Conservation (phyloP, 2,329 filamentous ascomycete species). For the Ascochyta viciae-villosae region DNA sequence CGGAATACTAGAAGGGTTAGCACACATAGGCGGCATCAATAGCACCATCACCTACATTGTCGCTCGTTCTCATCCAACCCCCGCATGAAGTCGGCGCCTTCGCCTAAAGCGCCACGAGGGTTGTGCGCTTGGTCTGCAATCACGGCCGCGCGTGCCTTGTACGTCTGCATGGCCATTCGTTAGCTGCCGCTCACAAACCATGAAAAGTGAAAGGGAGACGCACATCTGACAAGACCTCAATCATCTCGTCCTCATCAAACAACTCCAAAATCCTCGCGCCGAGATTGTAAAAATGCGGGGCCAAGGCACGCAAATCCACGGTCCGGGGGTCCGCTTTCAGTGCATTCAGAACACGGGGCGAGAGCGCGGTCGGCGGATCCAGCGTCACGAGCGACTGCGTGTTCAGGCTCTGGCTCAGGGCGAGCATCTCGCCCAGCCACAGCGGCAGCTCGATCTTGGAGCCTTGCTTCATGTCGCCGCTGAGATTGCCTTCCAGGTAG, state of each 20-base stretch:
- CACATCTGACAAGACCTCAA: conserved; percentile 62
- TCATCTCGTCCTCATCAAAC: conserved; percentile 86
- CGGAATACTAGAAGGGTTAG: conserved; percentile 51
- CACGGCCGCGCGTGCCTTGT: conserved; percentile 79
- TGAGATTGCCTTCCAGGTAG: conserved; percentile 84
- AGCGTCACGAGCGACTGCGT: conserved; percentile 65
- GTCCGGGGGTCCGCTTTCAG: conserved; percentile 88
- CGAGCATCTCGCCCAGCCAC: conserved; percentile 95
- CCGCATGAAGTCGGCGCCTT: conserved; percentile 80
- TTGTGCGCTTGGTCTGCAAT: conserved; percentile 91
- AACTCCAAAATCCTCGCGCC: conserved; percentile 86
- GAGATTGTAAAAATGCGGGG: conserved; percentile 86
- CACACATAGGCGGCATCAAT: conserved; percentile 5
- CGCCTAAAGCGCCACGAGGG: conserved; percentile 71
- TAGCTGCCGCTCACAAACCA: background rate
- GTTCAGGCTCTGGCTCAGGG: conserved; percentile 59
- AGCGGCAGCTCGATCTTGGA: conserved; percentile 84
- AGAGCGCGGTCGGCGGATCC: conserved; percentile 79
- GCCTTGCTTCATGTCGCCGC: conserved; percentile 75
- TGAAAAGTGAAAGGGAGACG: conserved; percentile 5
- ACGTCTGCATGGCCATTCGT: conserved; percentile 62
- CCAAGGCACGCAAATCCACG: conserved; percentile 82
- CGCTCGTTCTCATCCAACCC: conserved; percentile 92
- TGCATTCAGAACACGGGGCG: conserved; percentile 82
- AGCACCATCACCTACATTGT: conserved; percentile 55